These are phyloP conservation scores for Hansfordia pulvinata DNA, from an alignment of 2,329 filamentous ascomycete genomes.

Conservation along the genomic window DNA sequence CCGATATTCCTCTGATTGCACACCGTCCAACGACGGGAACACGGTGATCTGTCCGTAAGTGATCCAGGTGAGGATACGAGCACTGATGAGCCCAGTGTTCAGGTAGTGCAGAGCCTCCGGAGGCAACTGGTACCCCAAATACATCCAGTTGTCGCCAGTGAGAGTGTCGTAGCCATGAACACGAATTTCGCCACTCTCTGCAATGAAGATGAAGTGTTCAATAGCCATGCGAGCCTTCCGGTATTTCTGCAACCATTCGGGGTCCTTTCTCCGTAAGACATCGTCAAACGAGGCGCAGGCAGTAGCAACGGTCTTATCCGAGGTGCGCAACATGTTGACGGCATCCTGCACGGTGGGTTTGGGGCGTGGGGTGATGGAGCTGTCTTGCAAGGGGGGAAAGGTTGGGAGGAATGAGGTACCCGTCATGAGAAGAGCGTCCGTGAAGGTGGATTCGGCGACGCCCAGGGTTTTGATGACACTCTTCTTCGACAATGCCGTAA, in stretches of 20 bases:
- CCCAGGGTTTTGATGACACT: slow-evolving; percentile 55
- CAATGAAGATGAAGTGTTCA: slow-evolving; percentile 76
- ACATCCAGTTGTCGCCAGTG: slow-evolving; percentile 75
- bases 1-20: slow-evolving; percentile 67
- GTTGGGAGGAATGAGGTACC: slow-evolving; percentile 69
- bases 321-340: slow-evolving; percentile 60
- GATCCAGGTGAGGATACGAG: slow-evolving; percentile 70
- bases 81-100: slow-evolving; percentile 66
- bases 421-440: slow-evolving; percentile 71
- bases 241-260: slow-evolving; percentile 75
- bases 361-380: slow-evolving; percentile 37
- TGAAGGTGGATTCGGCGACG: slow-evolving; percentile 58
- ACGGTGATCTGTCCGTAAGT: slow-evolving; percentile 68
- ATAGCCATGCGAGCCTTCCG: slow-evolving; percentile 75
- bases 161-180: slow-evolving; percentile 61
- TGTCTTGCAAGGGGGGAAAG: slow-evolving; percentile 63
- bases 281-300: slow-evolving; percentile 72
- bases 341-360: slow-evolving; percentile 58
- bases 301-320: slow-evolving; percentile 55
- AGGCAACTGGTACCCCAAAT: slow-evolving; percentile 80
- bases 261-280: slow-evolving; percentile 55
- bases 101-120: slow-evolving; percentile 87
- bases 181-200: slow-evolving; percentile 61
- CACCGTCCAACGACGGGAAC: slow-evolving; percentile 74
- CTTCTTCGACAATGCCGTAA: slow-evolving; percentile 51